These are phyloP conservation scores for Dispira parvispora DNA, from an alignment of 192 early-diverging fungal genomes.

Conservation along the genomic window DNA sequence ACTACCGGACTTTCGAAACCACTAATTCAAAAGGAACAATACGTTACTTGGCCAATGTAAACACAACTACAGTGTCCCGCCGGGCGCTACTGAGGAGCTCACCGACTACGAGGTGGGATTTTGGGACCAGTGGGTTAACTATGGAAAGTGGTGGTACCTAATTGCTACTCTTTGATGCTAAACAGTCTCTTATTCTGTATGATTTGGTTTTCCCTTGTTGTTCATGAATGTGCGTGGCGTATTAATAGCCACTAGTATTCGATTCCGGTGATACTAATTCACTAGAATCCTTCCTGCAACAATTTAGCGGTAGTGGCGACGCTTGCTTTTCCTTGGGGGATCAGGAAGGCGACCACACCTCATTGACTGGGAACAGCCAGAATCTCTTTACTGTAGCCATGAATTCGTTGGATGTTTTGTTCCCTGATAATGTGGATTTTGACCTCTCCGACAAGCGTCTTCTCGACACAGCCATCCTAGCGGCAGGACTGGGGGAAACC, in stretches of 20 bases:
- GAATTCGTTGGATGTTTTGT: too few relatives aligned
- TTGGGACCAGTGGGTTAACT: too few relatives aligned
- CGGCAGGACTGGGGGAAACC: too few relatives aligned
- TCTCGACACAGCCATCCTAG: too few relatives aligned
- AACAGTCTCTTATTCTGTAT: background rate
- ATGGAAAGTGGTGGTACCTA: too few relatives aligned
- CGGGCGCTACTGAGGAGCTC: background rate
- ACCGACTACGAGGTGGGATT: too few relatives aligned
- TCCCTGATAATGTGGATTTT: too few relatives aligned
- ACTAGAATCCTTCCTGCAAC: background rate
- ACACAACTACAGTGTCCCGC: background rate
- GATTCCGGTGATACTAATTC: background rate
- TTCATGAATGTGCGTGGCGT: background rate
- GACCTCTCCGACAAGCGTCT: too few relatives aligned
- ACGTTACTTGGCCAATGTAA: too few relatives aligned
- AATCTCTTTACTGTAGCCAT: background rate
- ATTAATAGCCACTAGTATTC: conserved; percentile 2
- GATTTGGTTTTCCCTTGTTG: background rate
- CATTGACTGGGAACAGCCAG: background rate
- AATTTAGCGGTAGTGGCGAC: background rate
- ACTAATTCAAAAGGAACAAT: too few relatives aligned
- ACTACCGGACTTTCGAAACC: too few relatives aligned
- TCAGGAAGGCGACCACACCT: background rate
- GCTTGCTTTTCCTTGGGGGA: background rate
- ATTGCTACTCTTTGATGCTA: background rate